phyloP scores from a whole-genome alignment of 1,139 yeast genomes.

The Taiozyma sp. region DNA sequence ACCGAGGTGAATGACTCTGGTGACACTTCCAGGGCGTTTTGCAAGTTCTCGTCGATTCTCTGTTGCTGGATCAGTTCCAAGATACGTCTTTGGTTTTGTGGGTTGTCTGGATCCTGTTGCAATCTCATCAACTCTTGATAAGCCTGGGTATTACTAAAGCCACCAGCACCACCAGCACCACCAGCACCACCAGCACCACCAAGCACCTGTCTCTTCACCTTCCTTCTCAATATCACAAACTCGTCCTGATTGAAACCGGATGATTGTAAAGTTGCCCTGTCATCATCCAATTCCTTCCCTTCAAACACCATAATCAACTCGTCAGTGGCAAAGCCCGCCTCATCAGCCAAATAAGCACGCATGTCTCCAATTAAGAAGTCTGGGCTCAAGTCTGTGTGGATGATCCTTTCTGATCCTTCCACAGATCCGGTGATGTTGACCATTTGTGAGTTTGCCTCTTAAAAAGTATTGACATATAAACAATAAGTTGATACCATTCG shows the following conservation, averaged over 20 bases:
- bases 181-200: no score
- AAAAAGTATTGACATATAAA: no score
- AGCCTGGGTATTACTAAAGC: no score
- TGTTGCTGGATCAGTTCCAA: constrained; percentile 65
- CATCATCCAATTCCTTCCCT: background rate
- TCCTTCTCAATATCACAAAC: background rate
- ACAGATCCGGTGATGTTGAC: constrained; percentile 13
- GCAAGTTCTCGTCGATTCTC: constrained; percentile 72
- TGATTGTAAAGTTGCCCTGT: background rate
- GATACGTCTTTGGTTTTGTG: constrained; percentile 63
- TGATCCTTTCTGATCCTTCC: constrained; percentile 11
- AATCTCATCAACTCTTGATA: constrained; percentile 44
- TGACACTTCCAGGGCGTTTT: constrained; percentile 74
- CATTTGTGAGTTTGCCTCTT: background rate
- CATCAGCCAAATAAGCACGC: constrained; percentile 49
- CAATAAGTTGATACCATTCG: background rate
- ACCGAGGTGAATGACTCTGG: constrained; percentile 88
- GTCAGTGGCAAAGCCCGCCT: background rate
- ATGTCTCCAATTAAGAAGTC: constrained; percentile 65
- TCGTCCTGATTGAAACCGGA: background rate
- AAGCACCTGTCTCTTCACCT: background rate
- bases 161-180: no score
- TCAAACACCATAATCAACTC: background rate
- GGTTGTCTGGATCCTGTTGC: constrained; percentile 64
- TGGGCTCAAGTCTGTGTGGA: constrained; percentile 38